Evolutionary conservation across 306 rosid species (phyloP), one percentile per base, ranked within the genome.

Genomic region (Rosa chinensis): DNA sequence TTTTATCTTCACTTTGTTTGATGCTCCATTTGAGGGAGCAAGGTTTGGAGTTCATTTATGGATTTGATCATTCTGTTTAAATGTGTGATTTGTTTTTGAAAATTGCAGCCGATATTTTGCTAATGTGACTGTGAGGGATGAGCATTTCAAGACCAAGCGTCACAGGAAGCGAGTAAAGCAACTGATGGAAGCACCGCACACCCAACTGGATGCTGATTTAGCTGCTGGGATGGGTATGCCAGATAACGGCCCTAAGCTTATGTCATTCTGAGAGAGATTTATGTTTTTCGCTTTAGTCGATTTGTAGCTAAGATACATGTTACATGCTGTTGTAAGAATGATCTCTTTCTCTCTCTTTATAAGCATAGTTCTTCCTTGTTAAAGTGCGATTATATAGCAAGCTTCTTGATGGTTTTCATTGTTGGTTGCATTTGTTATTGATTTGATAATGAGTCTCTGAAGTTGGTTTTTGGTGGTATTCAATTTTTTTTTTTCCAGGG

Each of bases 191-290:
- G 98, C 97, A 58, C 99, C 99, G 9, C 99, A 95, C 72, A 89
- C 92, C 11, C 99, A 95, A 79, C 90, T 95, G 35, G 99, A 92
- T 59, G 99, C 99, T 1, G 99, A 95, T 1, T 71, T 95, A 84
- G 99, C 99, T 49, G 88, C 86, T 23, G 99, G 99, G 63, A 92
- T 95, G 99, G 99, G 99, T 68, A 90, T 85, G 95, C 99, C 98
- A 1, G 99, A 95, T 80, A 92, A 95, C 62, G 99, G 98, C 56
- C 97, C 94, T 39, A 95, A 91, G 90, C 89, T 95, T 47, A 91
- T 92, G 98, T 87, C 92, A 35, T 8, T 75, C 14, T 50, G 58
- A 73, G 74, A n/a, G 58, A 73, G 74, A n/a, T 35, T 74, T 28
- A 39, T 44, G 64, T 58, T 49, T 66, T 49, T 50, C 1, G n/a